Base-by-base conservation (phyloP, 352 stramenopile genomes). In the Aphanomyces cochlioides region DNA sequence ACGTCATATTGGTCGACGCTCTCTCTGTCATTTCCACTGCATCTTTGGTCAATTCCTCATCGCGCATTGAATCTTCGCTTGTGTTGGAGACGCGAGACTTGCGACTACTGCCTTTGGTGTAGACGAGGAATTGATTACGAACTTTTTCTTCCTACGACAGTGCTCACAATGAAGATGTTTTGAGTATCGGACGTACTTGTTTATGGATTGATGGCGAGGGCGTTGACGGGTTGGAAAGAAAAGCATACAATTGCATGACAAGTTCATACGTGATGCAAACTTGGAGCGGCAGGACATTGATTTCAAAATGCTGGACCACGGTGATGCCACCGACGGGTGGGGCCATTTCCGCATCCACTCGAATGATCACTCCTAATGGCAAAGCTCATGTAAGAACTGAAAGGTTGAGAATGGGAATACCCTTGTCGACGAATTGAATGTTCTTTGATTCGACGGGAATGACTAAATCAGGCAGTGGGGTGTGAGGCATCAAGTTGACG, bases 221-320 rank as follows among this genome's bases (percentile, higher is more conserved):
- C 0, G 69, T 65, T 3, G 74, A 56, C 8, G 82, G 73, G 43
- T n/a, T 61, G 0, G 80, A 74, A 57, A 89, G 86, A 60, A 92
- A 93, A 1, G 74, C 58, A 4, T 89, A 69, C 34, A 93, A 68
- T 50, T 92, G 85, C 17, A 90, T 69, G 38, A 95, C 85, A 12
- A 90, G 75, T 37, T 93, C 84, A 15, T 92, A 84, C 1, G 87
- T 91, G 50, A 95, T 76, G 60, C 84, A 93, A 38, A 95, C 79
- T 72, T 95, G 84, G n/a, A 95, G 79, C 4, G 87, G 87, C 50
- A 92, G 84, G 2, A 93, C 80, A 40, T 95, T 95, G 37, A 95
- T 72, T 73, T 93, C 85, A 71, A 93, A 92, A 77, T 93, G 87
- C 47, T 91, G 80, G 8, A 95, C 76, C 37, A 95, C 65, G 17